Evolutionary conservation across 495 filamentous ascomycete species (phyloP).

Genomic region (Penicillium steckii): DNA sequence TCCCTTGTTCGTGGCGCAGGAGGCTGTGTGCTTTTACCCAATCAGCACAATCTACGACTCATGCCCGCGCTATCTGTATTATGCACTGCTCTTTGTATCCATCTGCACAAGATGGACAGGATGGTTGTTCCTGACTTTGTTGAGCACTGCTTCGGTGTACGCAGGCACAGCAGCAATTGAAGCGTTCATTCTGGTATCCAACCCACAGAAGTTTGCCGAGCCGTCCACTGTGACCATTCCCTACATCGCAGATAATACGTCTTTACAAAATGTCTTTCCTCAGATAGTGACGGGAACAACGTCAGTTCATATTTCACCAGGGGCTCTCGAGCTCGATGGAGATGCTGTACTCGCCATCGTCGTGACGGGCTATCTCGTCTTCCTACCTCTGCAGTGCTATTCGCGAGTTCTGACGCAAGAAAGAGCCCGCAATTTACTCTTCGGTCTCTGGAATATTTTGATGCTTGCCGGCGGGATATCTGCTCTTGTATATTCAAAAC

Average conservation of each 20-base stretch:
- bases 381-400: slow-evolving; percentile 36
- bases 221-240: slow-evolving; percentile 27
- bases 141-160: slow-evolving; percentile 34
- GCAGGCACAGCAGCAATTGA: slow-evolving; percentile 36
- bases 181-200: slow-evolving; percentile 33
- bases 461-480: slow-evolving; percentile 34
- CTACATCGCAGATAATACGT: slow-evolving; percentile 18
- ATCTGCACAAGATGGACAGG: slow-evolving; percentile 35
- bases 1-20: slow-evolving; percentile 35
- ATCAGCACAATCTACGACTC: slow-evolving; percentile 38
- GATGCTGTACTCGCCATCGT: slow-evolving; percentile 39
- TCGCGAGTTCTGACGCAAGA: slow-evolving; percentile 27
- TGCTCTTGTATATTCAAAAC: slow-evolving; percentile 24
- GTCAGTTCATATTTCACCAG: slow-evolving; percentile 23
- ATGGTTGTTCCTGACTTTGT: slow-evolving; percentile 33
- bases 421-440: slow-evolving; percentile 25
- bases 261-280: slow-evolving; percentile 20
- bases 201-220: slow-evolving; percentile 3
- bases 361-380: slow-evolving; percentile 38
- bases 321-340: slow-evolving; percentile 30
- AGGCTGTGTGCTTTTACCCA: slow-evolving; percentile 33
- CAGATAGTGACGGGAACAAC: slow-evolving; percentile 21
- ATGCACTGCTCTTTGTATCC: slow-evolving; percentile 27
- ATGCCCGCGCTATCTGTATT: slow-evolving; percentile 38
- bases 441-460: slow-evolving; percentile 32